A percentile compares a stretch with the other conserved stretches of the same genome.
phyloP scores from a whole-genome alignment of 1,139 yeast genomes.

The Blastobotrys aristatus region DNA sequence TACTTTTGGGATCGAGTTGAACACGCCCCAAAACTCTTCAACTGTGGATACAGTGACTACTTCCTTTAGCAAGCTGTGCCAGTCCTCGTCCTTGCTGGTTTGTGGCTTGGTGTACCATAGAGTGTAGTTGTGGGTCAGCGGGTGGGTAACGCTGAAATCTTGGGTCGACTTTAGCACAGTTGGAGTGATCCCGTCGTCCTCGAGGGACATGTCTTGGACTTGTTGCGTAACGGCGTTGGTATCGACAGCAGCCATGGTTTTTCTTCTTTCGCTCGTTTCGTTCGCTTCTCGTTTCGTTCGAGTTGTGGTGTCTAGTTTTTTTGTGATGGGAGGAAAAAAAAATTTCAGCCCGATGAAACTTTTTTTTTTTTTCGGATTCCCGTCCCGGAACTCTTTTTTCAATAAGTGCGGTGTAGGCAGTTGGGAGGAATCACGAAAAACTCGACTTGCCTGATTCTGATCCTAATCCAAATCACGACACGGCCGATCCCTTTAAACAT shows the following conservation, averaged over 20 bases:
- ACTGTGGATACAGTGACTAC: slow-evolving; percentile 88
- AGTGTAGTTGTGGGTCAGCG: slow-evolving; percentile 90
- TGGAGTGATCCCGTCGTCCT: slow-evolving; percentile 19
- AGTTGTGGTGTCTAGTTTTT: no score
- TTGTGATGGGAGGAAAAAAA: background rate
- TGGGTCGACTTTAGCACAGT: slow-evolving; percentile 66
- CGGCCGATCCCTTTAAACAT: no score
- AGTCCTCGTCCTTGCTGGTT: slow-evolving; percentile 60
- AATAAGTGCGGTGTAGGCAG: no score
- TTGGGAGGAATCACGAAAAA: no score
- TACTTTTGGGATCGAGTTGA: slow-evolving; percentile 90
- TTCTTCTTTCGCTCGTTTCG: background rate
- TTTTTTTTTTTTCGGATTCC: background rate
- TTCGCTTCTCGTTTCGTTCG: slow-evolving; percentile 2
- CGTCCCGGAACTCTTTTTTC: no score
- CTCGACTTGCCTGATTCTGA: no score
- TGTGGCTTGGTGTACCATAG: slow-evolving; percentile 94
- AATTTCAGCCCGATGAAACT: background rate
- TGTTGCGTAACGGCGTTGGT: slow-evolving; percentile 24
- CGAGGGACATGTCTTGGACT: slow-evolving; percentile 23
- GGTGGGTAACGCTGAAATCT: slow-evolving; percentile 80
- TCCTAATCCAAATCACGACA: no score
- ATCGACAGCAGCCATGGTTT: slow-evolving; percentile 1
- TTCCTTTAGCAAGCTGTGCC: slow-evolving; percentile 92
- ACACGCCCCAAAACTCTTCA: slow-evolving; percentile 98